These are phyloP conservation scores for Leptographium wingfieldii DNA, from an alignment of 2,329 filamentous ascomycete genomes.

Conservation along the genomic window DNA sequence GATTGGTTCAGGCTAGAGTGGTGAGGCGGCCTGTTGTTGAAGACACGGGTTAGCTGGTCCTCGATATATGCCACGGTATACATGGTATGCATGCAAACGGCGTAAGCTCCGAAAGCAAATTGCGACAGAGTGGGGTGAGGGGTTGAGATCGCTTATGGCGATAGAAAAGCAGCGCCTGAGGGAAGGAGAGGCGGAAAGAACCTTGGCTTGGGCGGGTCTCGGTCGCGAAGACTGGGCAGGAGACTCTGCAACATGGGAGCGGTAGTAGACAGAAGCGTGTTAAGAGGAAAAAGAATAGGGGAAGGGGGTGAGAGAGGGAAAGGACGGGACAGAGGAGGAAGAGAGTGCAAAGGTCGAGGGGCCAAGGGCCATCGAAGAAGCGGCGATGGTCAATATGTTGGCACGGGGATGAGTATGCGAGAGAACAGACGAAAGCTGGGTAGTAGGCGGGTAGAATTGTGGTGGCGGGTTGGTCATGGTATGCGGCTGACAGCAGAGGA, in stretches of 20 bases:
- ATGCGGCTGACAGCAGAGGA: not conserved
- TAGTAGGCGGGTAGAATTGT: not conserved
- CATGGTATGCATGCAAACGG: not conserved
- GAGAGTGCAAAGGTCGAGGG: not conserved
- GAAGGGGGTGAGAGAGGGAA: not conserved
- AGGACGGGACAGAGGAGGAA: not conserved
- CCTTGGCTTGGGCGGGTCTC: conserved; percentile 17
- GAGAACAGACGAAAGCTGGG: not conserved
- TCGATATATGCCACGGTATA: not conserved
- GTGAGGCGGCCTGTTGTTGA: conserved; percentile 23
- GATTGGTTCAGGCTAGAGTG: conserved; percentile 54
- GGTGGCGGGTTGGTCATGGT: not conserved
- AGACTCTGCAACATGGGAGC: conserved; percentile 15
- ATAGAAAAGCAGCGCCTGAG: not conserved
- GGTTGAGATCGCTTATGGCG: not conserved
- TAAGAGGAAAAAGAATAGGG: not conserved
- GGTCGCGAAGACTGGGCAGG: conserved; percentile 17
- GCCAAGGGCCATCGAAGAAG: not conserved
- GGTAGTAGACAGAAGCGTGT: not conserved
- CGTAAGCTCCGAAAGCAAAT: too few species aligned
- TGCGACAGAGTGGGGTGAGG: not conserved
- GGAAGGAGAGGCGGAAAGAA: conserved; percentile 6
- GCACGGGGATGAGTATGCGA: not conserved
- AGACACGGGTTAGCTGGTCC: conserved; percentile 17
- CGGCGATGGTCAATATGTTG: not conserved